Conservation (phyloP, 371 early-diverging fungal genomes). For the Mucor plumbeus region DNA sequence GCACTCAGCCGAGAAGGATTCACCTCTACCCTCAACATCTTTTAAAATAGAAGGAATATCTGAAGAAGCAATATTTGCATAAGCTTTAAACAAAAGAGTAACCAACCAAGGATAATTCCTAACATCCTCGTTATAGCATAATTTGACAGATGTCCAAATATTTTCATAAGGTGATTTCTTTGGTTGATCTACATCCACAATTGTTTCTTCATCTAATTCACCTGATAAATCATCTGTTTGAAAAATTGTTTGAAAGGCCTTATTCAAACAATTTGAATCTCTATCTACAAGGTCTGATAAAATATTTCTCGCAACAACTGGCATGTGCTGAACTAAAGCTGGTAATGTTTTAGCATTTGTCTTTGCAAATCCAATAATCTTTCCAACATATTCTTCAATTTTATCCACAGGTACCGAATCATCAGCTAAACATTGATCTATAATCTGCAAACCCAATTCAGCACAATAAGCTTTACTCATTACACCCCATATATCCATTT, state of each 20-base stretch:
- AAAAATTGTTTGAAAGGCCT: slow-evolving; percentile 20
- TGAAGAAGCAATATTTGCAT: slow-evolving; percentile 29
- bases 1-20: not conserved
- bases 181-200: not conserved
- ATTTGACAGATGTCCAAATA: slow-evolving; percentile 23
- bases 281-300: slow-evolving; percentile 29
- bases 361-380: slow-evolving; percentile 29
- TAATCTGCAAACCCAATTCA: slow-evolving; percentile 38
- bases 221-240: slow-evolving; percentile 11
- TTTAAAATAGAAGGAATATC: slow-evolving; percentile 22
- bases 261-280: slow-evolving; percentile 21
- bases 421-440: slow-evolving; percentile 34
- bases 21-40: not conserved
- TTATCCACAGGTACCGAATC: slow-evolving; percentile 29
- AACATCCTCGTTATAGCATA: slow-evolving; percentile 3
- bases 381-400: slow-evolving; percentile 31
- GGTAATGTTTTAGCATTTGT: slow-evolving; percentile 22
- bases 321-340: slow-evolving; percentile 29
- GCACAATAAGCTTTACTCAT: slow-evolving; percentile 42
- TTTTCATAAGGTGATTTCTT: slow-evolving; percentile 15
- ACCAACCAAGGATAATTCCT: slow-evolving; percentile 13
- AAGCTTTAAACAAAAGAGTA: slow-evolving; percentile 25
- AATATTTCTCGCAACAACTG: slow-evolving; percentile 24
- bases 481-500: slow-evolving; percentile 39
- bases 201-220: not conserved